Evolutionary conservation across 1,284 basidiomycete genomes (phyloP).

Genomic region (Wallemia ichthyophaga): DNA sequence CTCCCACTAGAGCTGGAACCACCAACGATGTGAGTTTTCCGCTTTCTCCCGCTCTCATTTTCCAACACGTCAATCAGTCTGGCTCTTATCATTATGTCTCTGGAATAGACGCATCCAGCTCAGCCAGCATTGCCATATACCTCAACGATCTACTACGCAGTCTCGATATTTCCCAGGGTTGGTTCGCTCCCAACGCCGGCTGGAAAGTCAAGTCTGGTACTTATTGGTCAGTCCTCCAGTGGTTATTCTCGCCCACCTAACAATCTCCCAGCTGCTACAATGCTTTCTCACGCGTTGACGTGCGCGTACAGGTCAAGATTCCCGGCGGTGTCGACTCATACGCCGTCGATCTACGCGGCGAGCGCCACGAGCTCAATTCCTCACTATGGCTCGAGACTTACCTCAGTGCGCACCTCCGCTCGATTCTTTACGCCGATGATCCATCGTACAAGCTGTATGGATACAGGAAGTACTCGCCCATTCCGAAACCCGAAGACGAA

Average conservation of each 20-base stretch:
- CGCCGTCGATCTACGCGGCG: conserved; percentile 73
- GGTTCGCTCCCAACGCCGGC: conserved; percentile 61
- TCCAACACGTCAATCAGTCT: conserved; percentile 22
- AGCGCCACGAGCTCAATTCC: conserved; percentile 66
- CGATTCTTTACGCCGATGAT: conserved; percentile 86
- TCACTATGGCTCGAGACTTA: conserved; percentile 96
- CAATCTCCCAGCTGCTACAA: conserved; percentile 50
- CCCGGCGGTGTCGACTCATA: conserved; percentile 90
- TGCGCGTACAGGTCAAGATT: conserved; percentile 91
- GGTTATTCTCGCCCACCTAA: neutral
- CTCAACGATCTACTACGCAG: conserved; percentile 90
- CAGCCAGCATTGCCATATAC: conserved; percentile 86
- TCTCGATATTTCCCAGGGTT: conserved; percentile 65
- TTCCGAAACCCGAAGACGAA: conserved; percentile 65
- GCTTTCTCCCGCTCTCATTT: conserved; percentile 1
- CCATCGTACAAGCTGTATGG: conserved; percentile 69
- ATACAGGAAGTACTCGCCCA: conserved; percentile 83
- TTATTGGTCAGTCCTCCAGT: conserved; percentile 37
- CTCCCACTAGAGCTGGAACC: conserved; percentile 36
- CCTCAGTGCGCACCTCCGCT: conserved; percentile 63
- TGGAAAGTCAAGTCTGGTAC: conserved; percentile 86
- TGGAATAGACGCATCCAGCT: conserved; percentile 86
- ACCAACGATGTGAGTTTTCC: conserved; percentile 43
- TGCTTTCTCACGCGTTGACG: conserved; percentile 85
- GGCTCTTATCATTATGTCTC: conserved; percentile 87